Percentiles rank a stretch among this genome's conserved stretches.
Evolutionary conservation across 352 stramenopile species (phyloP).

Genomic region (Globisporangium nunn): DNA sequence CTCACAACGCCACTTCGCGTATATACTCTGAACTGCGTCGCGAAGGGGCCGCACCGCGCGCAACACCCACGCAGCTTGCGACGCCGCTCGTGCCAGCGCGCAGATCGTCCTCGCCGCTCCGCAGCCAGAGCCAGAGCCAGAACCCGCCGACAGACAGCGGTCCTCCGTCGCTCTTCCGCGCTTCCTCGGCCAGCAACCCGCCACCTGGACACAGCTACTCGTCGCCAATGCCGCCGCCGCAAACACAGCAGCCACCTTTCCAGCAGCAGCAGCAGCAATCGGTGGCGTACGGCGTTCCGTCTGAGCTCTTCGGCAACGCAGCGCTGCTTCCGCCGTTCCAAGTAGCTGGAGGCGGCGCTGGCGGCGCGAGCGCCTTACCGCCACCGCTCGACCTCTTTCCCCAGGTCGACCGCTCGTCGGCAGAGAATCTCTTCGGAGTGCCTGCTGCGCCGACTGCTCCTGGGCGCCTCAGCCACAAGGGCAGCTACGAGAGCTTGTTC

Average conservation of each 20-base stretch:
- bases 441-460: constrained; percentile 21
- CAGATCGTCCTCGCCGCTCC: constrained; percentile 19
- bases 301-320: constrained; percentile 12
- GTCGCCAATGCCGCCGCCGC: constrained; percentile 1
- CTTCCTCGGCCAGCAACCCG: constrained; percentile 6
- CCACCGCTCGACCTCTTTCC: constrained; percentile 20
- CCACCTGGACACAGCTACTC: not conserved
- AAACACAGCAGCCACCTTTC: not conserved
- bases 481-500: constrained; percentile 40
- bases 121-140: constrained; percentile 7
- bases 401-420: constrained; percentile 14
- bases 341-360: constrained; percentile 13
- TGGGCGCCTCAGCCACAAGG: constrained; percentile 19
- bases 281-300: constrained; percentile 8
- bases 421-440: constrained; percentile 35
- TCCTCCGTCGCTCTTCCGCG: constrained; percentile 5
- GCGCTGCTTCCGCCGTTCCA: constrained; percentile 19
- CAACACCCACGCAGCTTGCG: constrained; percentile 46
- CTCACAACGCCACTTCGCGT: not conserved
- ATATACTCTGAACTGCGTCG: not conserved
- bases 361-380: not conserved
- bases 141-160: constrained; percentile 4
- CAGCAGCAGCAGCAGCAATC: constrained; percentile 4
- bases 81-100: constrained; percentile 45
- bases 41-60: constrained; percentile 33